Evolutionary conservation across 805 yeast species (phyloP).

Genomic region (Starmera pachycereana): DNA sequence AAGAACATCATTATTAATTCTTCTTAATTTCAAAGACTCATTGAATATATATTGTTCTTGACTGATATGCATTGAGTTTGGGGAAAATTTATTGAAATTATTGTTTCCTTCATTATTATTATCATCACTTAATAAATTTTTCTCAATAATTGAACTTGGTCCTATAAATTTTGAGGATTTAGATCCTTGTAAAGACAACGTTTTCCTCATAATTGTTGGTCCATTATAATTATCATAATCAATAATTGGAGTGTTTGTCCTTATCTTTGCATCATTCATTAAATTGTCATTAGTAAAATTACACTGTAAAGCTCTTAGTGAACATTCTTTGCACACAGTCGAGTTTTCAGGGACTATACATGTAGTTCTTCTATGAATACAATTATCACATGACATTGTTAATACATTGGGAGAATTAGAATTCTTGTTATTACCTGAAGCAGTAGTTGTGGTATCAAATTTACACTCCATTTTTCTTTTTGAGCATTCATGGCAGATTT

Average conservation of each 20-base stretch:
- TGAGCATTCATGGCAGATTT: slow-evolving; percentile 20
- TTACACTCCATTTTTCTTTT: slow-evolving; percentile 21
- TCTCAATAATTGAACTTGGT: slow-evolving; percentile 17
- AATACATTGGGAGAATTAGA: not conserved
- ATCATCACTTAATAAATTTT: slow-evolving; percentile 11
- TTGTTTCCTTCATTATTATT: slow-evolving; percentile 1
- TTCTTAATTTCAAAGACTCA: slow-evolving; percentile 11
- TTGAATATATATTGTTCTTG: slow-evolving; percentile 10
- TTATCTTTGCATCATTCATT: slow-evolving; percentile 7
- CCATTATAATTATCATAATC: slow-evolving; percentile 20
- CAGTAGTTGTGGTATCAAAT: slow-evolving; percentile 6
- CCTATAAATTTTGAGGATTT: slow-evolving; percentile 19
- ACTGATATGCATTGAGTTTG: slow-evolving; percentile 1
- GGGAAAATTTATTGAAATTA: slow-evolving; percentile 1
- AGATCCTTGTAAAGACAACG: slow-evolving; percentile 18
- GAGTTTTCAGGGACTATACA: slow-evolving; percentile 13
- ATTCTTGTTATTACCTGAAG: not conserved
- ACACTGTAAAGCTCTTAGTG: slow-evolving; percentile 15
- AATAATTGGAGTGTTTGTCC: slow-evolving; percentile 16
- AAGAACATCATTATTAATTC: slow-evolving; percentile 13
- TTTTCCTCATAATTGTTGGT: slow-evolving; percentile 19
- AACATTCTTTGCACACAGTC: slow-evolving; percentile 15
- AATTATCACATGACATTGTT: slow-evolving; percentile 11
- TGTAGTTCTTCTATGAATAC: slow-evolving; percentile 15
- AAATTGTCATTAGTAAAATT: slow-evolving; percentile 9